Conservation (phyloP, 2,329 filamentous ascomycete genomes). For the Cytospora mali region DNA sequence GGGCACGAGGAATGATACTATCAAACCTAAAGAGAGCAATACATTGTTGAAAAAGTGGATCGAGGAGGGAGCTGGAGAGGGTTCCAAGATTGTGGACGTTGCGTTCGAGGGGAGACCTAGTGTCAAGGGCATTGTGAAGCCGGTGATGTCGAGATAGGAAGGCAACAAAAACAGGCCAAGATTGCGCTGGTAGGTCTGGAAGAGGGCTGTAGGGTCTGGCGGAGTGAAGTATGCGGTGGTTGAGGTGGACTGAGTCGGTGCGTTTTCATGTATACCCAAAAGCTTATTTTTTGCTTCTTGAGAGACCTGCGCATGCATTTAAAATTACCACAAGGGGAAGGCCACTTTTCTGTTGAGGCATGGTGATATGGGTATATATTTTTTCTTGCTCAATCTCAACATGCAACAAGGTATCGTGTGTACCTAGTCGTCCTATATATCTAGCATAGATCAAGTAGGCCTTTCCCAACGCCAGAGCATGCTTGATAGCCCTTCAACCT, state of each 20-base stretch:
- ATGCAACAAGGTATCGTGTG: background rate
- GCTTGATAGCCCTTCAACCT: background rate
- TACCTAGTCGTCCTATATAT: background rate
- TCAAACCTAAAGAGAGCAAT: slow-evolving; percentile 97
- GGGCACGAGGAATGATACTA: slow-evolving; percentile 70
- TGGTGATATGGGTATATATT: background rate
- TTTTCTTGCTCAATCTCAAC: background rate
- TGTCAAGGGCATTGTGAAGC: slow-evolving; percentile 51
- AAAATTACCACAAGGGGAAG: background rate
- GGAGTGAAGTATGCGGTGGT: background rate
- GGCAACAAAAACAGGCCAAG: background rate
- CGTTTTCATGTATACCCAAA: background rate
- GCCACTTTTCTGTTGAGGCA: background rate
- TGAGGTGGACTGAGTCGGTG: background rate
- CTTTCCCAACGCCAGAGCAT: background rate
- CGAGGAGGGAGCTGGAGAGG: slow-evolving; percentile 50
- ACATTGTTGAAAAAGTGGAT: slow-evolving; percentile 78
- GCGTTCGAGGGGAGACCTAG: slow-evolving; percentile 52
- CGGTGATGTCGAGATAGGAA: slow-evolving; percentile 51
- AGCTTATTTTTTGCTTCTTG: background rate
- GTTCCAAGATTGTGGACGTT: slow-evolving; percentile 51
- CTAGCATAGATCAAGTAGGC: background rate
- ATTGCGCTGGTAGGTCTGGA: background rate
- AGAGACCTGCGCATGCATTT: background rate
- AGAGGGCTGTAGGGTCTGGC: background rate